Base-by-base conservation (phyloP, 148 eudicot species). In the Fagopyrum esculentum region DNA sequence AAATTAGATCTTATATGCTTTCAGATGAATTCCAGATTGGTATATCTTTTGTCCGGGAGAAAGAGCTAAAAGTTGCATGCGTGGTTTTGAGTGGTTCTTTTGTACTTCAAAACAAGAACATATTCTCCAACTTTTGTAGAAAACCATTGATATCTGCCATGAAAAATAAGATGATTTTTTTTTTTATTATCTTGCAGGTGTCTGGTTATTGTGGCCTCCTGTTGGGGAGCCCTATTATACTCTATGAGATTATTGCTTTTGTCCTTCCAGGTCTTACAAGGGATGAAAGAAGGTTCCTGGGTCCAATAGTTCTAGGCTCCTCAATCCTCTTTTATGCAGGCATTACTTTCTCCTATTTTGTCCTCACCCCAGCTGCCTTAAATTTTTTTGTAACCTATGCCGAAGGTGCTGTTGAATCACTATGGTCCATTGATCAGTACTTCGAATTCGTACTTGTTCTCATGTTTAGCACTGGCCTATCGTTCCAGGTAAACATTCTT, bases 291-390 rank as follows among this genome's bases (percentile, higher is more conserved):
- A 80, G 86, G 79, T 95, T 95, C 78, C 82, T 95, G 57, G 99
- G 86, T 49, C 99, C 99, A 26, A 92, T 95, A 69, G 97, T 95
- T 50, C 78, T 92, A 49, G 97, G 96, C 40, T 95, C 99, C 73
- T 95, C 99, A 0, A 77, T 95, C 30, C 97, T 95, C 45, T 92
- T 95, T 81, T 95, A 92, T 71, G 84, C 92, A 10, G 99, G 99
- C 75, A 87, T 95, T 69, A 57, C 76, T 35, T 95, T 95, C 84
- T 95, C 99, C 44, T 92, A 95, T 80, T 75, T 86, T 46, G 92
- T 95, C 80, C 99, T 95, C 78, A 92, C 99, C 55, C 99, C 99
- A 29, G 99, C 99, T 35, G 99, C 99, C 78, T 88, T 95, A 91
- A 95, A 83, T 60, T 95, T 95, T 85, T 95, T 95, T 50, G 92